Base-by-base conservation (phyloP, 1,284 basidiomycete species). In the Cerioporus squamosus region DNA sequence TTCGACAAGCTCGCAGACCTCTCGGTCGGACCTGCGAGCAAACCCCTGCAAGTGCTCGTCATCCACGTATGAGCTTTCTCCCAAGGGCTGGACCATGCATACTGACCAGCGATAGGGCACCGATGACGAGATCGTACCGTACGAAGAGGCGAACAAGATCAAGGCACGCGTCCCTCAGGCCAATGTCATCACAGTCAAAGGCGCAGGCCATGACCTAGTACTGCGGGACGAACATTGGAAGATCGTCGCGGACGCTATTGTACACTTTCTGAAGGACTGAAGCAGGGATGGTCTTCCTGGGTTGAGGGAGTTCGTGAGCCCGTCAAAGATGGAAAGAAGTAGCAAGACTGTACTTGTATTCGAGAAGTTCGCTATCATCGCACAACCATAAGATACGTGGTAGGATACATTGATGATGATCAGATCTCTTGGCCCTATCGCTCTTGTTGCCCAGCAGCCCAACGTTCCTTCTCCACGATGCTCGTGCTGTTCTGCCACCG, bases 101-200 rank as follows among this genome's bases (percentile, higher is more conserved):
- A 42, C 18, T 44, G 24, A 49, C 44, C 10, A 38, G 26, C 26
- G 10, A 44, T 43, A 67, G 87, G 89, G 90, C 8, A 90, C 86
- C 2, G 79, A 79, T 12, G 90, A 91, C 62, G 75, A 70, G 17
- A 83, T 84, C 0, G 88, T 91, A 3, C 78, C 81, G 0, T 83
- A 84, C 57, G 79, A 79, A 57, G 86, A 87, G 53, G 79, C 86
- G 1, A 66, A 74, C 17, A 76, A 77, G 55, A 87, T 90, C 39
- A 75, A 81, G 42, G 66, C 66, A 5, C 76, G 85, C 5, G 72
- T 91, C 10, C 84, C 87, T 14, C 68, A 75, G 17, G 76, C 86
- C 5, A 75, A 79, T 53, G 66, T 90, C 6, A 73, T 87, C n/a
- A 83, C 79, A 2, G 75, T 91, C 20, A 74, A 82, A 18, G 84